Evolutionary conservation across 2,329 filamentous ascomycete genomes (phyloP).

Genomic region (Cercospora brassicicola): DNA sequence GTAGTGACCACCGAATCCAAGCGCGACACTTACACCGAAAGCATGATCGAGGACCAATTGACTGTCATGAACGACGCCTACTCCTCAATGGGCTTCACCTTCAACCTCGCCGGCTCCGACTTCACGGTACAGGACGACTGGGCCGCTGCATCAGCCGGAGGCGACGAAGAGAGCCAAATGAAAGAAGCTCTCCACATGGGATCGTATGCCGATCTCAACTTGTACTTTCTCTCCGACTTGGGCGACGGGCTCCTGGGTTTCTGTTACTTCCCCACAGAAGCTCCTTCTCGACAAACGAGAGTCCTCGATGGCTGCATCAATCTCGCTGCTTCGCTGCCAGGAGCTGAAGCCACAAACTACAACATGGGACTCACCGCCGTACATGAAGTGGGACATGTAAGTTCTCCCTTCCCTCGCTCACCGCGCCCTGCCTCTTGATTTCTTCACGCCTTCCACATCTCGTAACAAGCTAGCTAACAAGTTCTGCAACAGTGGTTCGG

Average conservation of each 20-base stretch:
- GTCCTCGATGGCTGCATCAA: conserved; percentile 56
- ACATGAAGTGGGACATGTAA: conserved; percentile 45
- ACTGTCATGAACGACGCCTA: conserved; percentile 37
- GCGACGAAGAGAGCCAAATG: conserved; percentile 45
- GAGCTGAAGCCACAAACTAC: conserved; percentile 49
- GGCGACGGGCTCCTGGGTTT: conserved; percentile 27
- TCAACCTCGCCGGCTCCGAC: conserved; percentile 49
- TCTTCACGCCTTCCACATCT: not conserved
- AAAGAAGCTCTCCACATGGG: conserved; percentile 54
- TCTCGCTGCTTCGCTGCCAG: conserved; percentile 54
- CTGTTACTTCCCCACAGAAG: conserved; percentile 35
- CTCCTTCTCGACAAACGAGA: conserved; percentile 43
- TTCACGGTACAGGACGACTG: conserved; percentile 54
- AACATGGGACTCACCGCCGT: conserved; percentile 45
- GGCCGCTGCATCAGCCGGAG: conserved; percentile 50
- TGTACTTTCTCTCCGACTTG: conserved; percentile 59
- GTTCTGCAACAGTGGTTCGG: conserved; percentile 15
- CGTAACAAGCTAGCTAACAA: not conserved
- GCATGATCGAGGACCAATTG: conserved; percentile 11
- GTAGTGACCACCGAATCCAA: conserved; percentile 41
- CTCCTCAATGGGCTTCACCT: conserved; percentile 44
- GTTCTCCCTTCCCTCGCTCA: not conserved
- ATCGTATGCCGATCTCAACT: conserved; percentile 54
- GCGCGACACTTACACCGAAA: conserved; percentile 38
- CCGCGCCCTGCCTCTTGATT: not conserved